Base-by-base conservation (phyloP, 2,329 filamentous ascomycete species). In the Aspergillus jensenii region DNA sequence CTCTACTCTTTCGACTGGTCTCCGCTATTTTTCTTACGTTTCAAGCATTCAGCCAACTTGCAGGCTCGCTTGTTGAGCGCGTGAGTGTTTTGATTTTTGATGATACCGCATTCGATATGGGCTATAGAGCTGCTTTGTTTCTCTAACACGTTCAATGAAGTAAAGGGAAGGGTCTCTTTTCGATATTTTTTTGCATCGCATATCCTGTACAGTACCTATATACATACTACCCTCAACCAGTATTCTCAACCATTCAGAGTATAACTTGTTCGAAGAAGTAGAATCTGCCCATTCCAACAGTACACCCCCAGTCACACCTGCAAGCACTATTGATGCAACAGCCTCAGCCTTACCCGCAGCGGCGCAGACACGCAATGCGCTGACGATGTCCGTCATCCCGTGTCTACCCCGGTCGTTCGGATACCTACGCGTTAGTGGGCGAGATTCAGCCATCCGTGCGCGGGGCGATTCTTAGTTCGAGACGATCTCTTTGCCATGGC, bases 11-110 rank as follows among this genome's bases (percentile, higher is more conserved):
- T 53, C 55, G 41, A 62, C 55, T 63, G 64, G 65, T 65, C 56
- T 31, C 56, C 45, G 56, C 59, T 54, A 62, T 57, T 59, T 62
- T 60, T 63, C 21, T 65, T 63, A 60, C 58, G 62, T 64, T 68
- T 65, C 48, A 60, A 55, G 63, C 62, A 61, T 63, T 63, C 56
- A 45, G 23, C 46, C 48, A 47, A 40, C 23, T 37, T 37, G 39
- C 33, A 14, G 17, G 39, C 27, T 52, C 37, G 31, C 39, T 27
- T 43, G 37, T 56, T 46, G 55, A 33, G 45, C 46, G 23, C 35
- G n/a, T 51, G 31, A 19, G 56, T 53, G 27, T 54, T 59, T 49
- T 52, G 27, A 56, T 59, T 52, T 52, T 41, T 54, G 59, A 59
- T 59, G 61, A 62, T 63, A 56, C 55, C 59, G 51, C 56, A 55